Base-by-base conservation (phyloP, 805 yeast genomes). In the Priceomyces melissophilus region DNA sequence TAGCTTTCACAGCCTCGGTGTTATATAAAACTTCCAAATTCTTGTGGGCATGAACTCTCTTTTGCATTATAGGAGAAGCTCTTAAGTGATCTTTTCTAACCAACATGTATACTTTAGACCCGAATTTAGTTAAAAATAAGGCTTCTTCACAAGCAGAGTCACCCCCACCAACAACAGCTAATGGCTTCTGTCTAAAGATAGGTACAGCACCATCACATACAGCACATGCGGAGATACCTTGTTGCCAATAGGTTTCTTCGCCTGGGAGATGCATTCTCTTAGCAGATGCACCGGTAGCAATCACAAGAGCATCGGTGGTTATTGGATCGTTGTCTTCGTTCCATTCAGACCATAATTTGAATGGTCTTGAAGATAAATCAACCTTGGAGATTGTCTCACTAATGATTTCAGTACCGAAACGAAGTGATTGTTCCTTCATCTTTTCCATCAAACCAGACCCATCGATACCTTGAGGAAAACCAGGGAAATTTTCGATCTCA, bases 91-190 rank as follows among this genome's bases (percentile, higher is more conserved):
- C 97, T 67, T 91, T 88, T 78, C 99, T 88, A 39, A 93, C 97
- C 54, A 93, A 75, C 65, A 93, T 72, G 67, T 71, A 88, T 42
- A 93, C 99, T 75, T 93, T 93, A 40, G 97, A 88, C 48, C 96
- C 99, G 69, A 93, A 93, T 68, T 93, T 93, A 57, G 99, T 93
- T 65, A 93, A 77, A 71, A 93, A 93, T 52, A 87, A 73, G 26
- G 99, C 99, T 73, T 93, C 99, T 73, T 93, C 99, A 68, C 98
- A 95, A 13, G 99, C 99, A 52, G 97, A 89, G 69, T 93, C 99
- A 66, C 99, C 99, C 53, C 99, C 99, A 45, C 99, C 99, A 53
- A 93, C 75, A 43, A 93, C 99, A 17, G 96, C 98, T 63, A 93
- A 79, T 30, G 99, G 98, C 70, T 89, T 86, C 76, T 93, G 86